A percentile compares a stretch with the other conserved stretches of the same genome.
Conservation (phyloP, 495 filamentous ascomycete species). For the Articulospora tetracladia region DNA sequence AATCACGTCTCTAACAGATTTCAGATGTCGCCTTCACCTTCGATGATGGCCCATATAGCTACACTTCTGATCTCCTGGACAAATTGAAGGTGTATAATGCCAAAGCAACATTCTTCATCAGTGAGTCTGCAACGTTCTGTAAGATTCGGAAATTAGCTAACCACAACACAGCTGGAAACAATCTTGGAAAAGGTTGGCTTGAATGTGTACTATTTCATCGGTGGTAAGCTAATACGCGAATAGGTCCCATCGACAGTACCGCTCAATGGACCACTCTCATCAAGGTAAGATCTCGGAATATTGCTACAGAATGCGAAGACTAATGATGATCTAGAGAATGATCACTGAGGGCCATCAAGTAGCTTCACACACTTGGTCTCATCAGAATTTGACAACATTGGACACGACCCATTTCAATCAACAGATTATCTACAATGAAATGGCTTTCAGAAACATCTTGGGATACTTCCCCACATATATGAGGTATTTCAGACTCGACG, state of each 20-base stretch:
- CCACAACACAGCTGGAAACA: constrained; percentile 54
- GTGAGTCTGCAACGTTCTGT: constrained; percentile 60
- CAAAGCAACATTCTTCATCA: constrained; percentile 68
- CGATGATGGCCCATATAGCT: constrained; percentile 66
- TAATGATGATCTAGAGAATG: constrained; percentile 49
- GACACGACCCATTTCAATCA: constrained; percentile 51
- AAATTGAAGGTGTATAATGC: constrained; percentile 51
- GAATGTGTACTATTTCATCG: neutral
- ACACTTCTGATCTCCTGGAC: constrained; percentile 60
- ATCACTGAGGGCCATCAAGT: constrained; percentile 71
- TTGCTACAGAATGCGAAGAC: neutral
- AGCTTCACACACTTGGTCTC: constrained; percentile 83
- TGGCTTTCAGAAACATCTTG: constrained; percentile 72
- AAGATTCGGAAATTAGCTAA: constrained; percentile 24
- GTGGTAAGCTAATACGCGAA: neutral
- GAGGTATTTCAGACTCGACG: constrained; percentile 28
- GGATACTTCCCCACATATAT: constrained; percentile 84
- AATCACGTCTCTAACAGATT: neutral
- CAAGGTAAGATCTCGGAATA: constrained; percentile 9
- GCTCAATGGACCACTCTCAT: constrained; percentile 14
- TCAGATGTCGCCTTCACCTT: constrained; percentile 62
- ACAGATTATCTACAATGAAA: constrained; percentile 77
- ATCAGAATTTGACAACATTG: constrained; percentile 63
- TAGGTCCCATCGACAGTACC: constrained; percentile 19
- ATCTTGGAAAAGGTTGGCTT: constrained; percentile 30